Conservation (phyloP, 805 yeast species). For the Candida maris region DNA sequence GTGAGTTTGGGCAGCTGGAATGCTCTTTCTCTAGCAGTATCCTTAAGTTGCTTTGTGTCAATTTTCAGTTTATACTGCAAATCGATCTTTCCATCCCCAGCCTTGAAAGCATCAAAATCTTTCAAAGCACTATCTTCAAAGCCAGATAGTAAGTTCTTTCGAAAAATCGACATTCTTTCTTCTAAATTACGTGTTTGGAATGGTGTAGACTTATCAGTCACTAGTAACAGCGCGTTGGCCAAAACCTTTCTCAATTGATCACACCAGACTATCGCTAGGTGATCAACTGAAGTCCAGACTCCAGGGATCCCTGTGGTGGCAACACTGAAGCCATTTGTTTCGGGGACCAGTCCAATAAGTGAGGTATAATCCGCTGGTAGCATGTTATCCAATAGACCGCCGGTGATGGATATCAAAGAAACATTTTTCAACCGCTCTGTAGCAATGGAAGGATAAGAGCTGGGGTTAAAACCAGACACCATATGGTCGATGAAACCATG, state of each 20-base stretch:
- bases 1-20: slow-evolving; percentile 25
- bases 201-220: slow-evolving; percentile 48
- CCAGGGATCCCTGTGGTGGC: slow-evolving; percentile 82
- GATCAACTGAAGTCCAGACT: slow-evolving; percentile 95
- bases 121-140: slow-evolving; percentile 43
- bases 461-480: background rate
- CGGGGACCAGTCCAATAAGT: slow-evolving; percentile 66
- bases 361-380: slow-evolving; percentile 90
- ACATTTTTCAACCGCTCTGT: slow-evolving; percentile 49
- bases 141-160: slow-evolving; percentile 47
- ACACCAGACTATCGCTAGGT: slow-evolving; percentile 95
- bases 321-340: slow-evolving; percentile 73
- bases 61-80: slow-evolving; percentile 27
- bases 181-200: slow-evolving; percentile 49
- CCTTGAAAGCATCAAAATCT: slow-evolving; percentile 25
- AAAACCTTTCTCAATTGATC: slow-evolving; percentile 71
- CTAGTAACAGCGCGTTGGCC: slow-evolving; percentile 54
- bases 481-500: slow-evolving; percentile 42
- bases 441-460: slow-evolving; percentile 31
- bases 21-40: slow-evolving; percentile 28
- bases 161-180: slow-evolving; percentile 57
- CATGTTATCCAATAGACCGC: slow-evolving; percentile 74
- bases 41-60: slow-evolving; percentile 31
- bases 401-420: slow-evolving; percentile 80
- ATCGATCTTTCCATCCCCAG: slow-evolving; percentile 13